Percentiles rank a stretch among this genome's conserved stretches.
Conservation (phyloP, 2,329 filamentous ascomycete genomes). For the Pseudopyricularia cyperi region DNA sequence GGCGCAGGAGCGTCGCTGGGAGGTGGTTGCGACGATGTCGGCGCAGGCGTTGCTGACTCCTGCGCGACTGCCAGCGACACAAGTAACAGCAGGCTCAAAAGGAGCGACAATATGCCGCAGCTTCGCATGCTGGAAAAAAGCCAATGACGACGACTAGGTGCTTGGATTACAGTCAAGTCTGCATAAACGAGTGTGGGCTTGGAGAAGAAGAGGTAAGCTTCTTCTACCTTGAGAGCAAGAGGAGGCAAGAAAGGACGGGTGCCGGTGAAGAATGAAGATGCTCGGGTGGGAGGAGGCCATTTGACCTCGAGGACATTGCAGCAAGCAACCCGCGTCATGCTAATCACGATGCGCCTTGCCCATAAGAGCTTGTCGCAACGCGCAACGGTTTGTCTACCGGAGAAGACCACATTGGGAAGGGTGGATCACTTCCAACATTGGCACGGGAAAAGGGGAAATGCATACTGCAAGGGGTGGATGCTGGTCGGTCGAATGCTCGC, state of each 20-base stretch:
- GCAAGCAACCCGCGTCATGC: background rate
- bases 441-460: background rate
- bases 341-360: background rate
- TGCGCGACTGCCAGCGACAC: conserved; percentile 17
- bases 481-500: background rate
- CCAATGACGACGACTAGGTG: background rate
- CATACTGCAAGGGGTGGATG: background rate
- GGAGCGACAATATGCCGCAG: conserved; percentile 11
- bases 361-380: background rate
- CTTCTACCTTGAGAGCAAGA: background rate
- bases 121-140: conserved; percentile 8
- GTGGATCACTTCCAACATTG: background rate
- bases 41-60: conserved; percentile 10
- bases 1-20: conserved; percentile 1
- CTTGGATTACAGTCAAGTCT: background rate
- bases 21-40: conserved; percentile 4
- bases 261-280: background rate
- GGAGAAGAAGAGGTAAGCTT: background rate
- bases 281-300: background rate
- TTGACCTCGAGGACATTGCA: too few species aligned
- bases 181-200: background rate
- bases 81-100: conserved; percentile 15
- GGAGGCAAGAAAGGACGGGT: background rate
- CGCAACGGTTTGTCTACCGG: background rate
- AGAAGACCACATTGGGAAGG: background rate